Evolutionary conservation across 164 flowering plant species (phyloP).

Genomic region (grape (Vitis vinifera)): DNA sequence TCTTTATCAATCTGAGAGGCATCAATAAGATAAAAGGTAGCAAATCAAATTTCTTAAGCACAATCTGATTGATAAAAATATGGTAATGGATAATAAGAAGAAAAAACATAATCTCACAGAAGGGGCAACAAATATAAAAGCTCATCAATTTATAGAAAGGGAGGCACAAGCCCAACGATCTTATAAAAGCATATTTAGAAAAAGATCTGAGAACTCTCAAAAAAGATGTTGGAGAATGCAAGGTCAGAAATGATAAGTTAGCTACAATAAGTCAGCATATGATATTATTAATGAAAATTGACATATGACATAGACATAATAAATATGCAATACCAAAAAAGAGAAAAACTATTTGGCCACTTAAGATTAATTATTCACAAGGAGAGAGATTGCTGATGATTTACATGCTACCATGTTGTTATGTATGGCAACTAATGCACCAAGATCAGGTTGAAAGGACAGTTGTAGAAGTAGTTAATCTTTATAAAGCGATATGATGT

Average conservation of each 20-base stretch:
- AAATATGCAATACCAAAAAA: background rate
- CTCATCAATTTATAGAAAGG: no score
- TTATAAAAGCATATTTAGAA: background rate
- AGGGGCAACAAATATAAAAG: no score
- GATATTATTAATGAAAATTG: background rate
- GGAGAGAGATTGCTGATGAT: background rate
- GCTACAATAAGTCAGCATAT: background rate
- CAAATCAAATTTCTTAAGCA: background rate
- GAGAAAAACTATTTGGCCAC: background rate
- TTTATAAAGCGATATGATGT: no score
- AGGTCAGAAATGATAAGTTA: background rate
- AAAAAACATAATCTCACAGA: background rate
- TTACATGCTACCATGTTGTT: no score
- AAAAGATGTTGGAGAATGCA: background rate
- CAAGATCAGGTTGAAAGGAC: no score
- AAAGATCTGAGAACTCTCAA: background rate
- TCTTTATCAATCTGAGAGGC: slow-evolving; percentile 3
- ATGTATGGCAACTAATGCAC: no score
- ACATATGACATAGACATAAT: background rate
- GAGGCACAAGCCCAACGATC: background rate
- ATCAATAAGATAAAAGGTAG: background rate
- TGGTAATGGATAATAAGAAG: background rate
- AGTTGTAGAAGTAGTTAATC: no score
- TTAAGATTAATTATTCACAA: background rate
- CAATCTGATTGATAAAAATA: background rate